Conservation (phyloP, 2,329 filamentous ascomycete genomes). For the Parastagonospora avenae region DNA sequence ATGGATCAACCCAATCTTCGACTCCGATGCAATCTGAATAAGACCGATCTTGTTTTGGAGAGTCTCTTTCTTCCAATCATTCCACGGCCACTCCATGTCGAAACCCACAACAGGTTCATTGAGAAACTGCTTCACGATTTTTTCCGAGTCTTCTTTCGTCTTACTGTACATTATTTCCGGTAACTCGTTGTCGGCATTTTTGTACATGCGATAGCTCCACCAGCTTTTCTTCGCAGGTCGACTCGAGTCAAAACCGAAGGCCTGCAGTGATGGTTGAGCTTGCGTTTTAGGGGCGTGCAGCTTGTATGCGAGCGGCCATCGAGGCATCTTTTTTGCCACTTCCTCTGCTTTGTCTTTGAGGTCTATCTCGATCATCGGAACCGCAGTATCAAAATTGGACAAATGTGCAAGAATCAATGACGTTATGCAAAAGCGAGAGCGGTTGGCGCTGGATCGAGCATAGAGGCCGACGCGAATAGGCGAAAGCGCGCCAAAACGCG, state of each 20-base stretch:
- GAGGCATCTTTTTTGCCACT: background rate
- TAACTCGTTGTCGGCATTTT: conserved; percentile 57
- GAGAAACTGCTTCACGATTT: conserved; percentile 68
- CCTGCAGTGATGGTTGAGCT: conserved; percentile 9
- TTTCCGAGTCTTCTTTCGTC: conserved; percentile 69
- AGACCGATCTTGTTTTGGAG: conserved; percentile 75
- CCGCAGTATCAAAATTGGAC: too few species aligned
- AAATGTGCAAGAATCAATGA: background rate
- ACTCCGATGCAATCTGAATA: conserved; percentile 79
- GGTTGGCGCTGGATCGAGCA: background rate
- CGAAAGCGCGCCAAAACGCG: background rate
- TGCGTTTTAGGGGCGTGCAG: conserved; percentile 16
- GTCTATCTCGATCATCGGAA: background rate
- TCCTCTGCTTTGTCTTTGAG: background rate
- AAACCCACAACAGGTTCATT: conserved; percentile 78
- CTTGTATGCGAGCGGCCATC: conserved; percentile 27
- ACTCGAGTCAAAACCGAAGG: conserved; percentile 9
- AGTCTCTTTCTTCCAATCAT: conserved; percentile 53
- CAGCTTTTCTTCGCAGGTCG: conserved; percentile 42
- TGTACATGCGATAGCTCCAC: conserved; percentile 74
- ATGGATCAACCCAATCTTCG: conserved; percentile 81
- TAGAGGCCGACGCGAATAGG: background rate
- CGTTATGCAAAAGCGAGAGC: background rate
- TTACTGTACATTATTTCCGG: conserved; percentile 80
- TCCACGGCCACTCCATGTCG: conserved; percentile 80